Base-by-base conservation (phyloP, 2,329 filamentous ascomycete genomes). In the Ascochyta pisi region DNA sequence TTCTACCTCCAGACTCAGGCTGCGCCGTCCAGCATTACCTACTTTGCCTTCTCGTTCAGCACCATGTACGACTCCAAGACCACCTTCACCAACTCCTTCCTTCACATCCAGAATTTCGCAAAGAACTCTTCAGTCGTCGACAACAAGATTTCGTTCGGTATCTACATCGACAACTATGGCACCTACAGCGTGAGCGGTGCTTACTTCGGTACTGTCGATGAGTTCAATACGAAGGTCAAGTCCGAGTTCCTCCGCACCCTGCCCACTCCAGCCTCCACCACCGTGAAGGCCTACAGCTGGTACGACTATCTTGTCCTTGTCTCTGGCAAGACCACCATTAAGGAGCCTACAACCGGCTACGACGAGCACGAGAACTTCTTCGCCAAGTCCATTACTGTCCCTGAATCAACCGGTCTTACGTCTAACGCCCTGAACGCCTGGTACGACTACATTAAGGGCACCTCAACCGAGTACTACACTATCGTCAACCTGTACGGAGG, bases 231-330 rank as follows among this genome's bases (percentile, higher is more conserved):
- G 16, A 74, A 66, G 24, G 72, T 79, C 23, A 66, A 68, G 27
- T 71, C 77, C 2, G 76, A 76, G 50, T 65, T 81, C 12, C 64
- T 79, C 4, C 71, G 75, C 48, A 69, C 66, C 0, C 70, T 78
- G 13, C 70, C 74, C 8, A 51, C 60, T 6, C 61, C 73, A 6
- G 51, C 58, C 1, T 50, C 59, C 6, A 59, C 62, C 29, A 70
- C 60, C 0, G 65, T 75, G 22, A 54, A 60, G 40, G 66, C 61
- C 7, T 60, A 69, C 71, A 70, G 64, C 51, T 76, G 71, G 70
- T 74, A 76, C 51, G 64, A 71, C 42, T 77, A 76, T 49, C 69
- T 79, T 77, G 77, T 68, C 70, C 83, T 60, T 78, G 77, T 70
- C 4, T 71, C 69, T 12, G 71, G 67, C 57, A 58, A 65, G 23